A percentile compares a stretch with the other conserved stretches of the same genome.
Conservation (phyloP, 225 moss, liverwort and hornwort genomes). For the Lunularia cruciata region DNA sequence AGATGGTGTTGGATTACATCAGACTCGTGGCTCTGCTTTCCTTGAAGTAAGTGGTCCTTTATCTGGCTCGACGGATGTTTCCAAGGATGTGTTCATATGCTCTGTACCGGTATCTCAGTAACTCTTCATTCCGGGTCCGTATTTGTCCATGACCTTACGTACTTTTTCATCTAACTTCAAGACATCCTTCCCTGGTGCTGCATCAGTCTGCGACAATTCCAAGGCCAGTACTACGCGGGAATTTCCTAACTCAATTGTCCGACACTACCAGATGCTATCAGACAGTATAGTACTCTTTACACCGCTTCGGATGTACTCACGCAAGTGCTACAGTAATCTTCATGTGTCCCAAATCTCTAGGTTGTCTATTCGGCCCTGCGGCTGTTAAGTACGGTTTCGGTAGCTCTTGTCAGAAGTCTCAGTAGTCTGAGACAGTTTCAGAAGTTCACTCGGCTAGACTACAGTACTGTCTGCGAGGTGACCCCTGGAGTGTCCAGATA, state of each 20-base stretch:
- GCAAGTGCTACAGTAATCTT: neutral
- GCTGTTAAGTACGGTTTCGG: slow-evolving; percentile 10
- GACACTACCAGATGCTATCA: neutral
- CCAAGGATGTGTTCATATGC: too few relatives aligned
- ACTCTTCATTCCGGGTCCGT: too few relatives aligned
- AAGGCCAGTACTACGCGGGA: slow-evolving; percentile 8
- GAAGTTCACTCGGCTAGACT: neutral
- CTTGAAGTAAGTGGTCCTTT: too few relatives aligned
- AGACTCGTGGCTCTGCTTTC: too few relatives aligned
- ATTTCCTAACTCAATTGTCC: neutral
- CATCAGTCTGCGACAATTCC: too few relatives aligned
- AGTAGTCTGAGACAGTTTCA: neutral
- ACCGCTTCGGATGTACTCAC: neutral
- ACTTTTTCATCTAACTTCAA: too few relatives aligned
- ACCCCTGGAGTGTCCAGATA: neutral
- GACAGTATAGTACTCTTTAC: slow-evolving; percentile 7
- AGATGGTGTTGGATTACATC: too few relatives aligned
- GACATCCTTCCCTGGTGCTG: too few relatives aligned
- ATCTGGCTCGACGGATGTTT: too few relatives aligned
- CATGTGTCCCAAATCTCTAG: slow-evolving; percentile 13
- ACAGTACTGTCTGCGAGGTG: neutral
- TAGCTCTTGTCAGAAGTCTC: neutral
- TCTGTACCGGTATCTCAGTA: too few relatives aligned
- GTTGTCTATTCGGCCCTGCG: slow-evolving; percentile 1
- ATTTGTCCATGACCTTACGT: too few relatives aligned